Evolutionary conservation across 192 early-diverging fungal species (phyloP).

Genomic region (Entomortierella chlamydospora): DNA sequence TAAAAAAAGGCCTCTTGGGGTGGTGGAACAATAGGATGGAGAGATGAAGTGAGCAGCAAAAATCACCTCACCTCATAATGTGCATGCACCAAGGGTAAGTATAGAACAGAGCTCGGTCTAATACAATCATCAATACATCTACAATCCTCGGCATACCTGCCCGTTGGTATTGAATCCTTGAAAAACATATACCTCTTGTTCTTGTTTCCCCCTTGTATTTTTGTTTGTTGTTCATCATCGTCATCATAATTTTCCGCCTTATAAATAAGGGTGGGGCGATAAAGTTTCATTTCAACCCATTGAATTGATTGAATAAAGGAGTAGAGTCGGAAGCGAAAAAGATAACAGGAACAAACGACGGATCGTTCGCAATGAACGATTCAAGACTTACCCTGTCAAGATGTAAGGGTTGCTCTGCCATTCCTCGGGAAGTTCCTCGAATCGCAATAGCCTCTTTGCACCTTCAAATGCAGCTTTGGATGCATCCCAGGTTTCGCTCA

Average conservation of each 20-base stretch:
- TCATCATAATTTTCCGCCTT: not conserved
- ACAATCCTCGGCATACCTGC: too few species aligned
- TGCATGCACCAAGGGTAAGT: too few species aligned
- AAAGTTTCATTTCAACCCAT: constrained; percentile 35
- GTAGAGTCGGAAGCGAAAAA: not conserved
- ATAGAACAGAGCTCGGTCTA: too few species aligned
- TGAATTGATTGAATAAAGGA: not conserved
- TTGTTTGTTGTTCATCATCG: not conserved
- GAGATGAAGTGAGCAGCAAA: not conserved
- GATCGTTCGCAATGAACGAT: not conserved
- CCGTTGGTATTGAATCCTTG: too few species aligned
- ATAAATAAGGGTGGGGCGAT: constrained; percentile 31
- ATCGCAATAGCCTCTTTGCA: constrained; percentile 65
- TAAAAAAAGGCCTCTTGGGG: too few species aligned
- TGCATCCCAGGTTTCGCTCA: constrained; percentile 68
- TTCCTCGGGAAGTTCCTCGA: constrained; percentile 68
- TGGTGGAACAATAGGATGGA: too few species aligned
- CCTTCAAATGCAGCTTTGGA: constrained; percentile 67
- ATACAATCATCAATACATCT: too few species aligned
- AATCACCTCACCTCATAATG: not conserved
- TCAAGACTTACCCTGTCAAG: constrained; percentile 58
- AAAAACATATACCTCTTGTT: too few species aligned
- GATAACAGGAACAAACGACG: not conserved
- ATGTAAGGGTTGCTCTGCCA: constrained; percentile 74
- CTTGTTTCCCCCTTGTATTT: not conserved